Conservation (phyloP, 345 rosid species). For the Hirschfeldia incana region DNA sequence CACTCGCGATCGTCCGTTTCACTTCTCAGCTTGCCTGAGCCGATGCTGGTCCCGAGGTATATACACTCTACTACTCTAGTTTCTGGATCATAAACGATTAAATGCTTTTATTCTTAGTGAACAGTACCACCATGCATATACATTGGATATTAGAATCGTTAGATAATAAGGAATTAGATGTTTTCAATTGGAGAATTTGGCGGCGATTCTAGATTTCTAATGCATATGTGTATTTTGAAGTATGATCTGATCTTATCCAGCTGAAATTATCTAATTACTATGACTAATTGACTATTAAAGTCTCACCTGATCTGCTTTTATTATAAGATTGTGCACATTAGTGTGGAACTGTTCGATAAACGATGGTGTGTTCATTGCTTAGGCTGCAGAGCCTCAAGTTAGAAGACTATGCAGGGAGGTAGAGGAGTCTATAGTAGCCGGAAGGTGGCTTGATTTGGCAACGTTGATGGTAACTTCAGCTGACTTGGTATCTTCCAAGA, state of each 20-base stretch:
- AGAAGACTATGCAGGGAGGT: slow-evolving; percentile 77
- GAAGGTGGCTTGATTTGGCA: slow-evolving; percentile 81
- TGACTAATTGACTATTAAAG: background rate
- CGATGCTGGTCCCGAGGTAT: slow-evolving; percentile 93
- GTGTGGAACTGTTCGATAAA: background rate
- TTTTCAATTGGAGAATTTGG: background rate
- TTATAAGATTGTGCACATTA: background rate
- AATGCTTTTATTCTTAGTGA: background rate
- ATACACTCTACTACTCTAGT: background rate
- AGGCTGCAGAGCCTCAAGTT: slow-evolving; percentile 80
- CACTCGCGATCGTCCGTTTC: slow-evolving; percentile 86
- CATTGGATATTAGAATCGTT: background rate
- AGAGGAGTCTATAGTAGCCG: slow-evolving; percentile 57
- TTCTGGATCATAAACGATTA: background rate
- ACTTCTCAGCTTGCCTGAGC: slow-evolving; percentile 93
- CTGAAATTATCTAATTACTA: background rate
- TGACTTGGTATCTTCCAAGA: slow-evolving; percentile 77
- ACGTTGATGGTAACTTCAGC: slow-evolving; percentile 88
- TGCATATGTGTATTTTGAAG: background rate
- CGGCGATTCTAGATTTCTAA: background rate
- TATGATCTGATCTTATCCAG: background rate
- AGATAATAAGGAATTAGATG: background rate
- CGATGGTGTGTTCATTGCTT: slow-evolving; percentile 13
- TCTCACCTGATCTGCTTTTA: background rate
- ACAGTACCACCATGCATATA: background rate